Percentiles rank a stretch among this genome's conserved stretches.
Conservation (phyloP, 148 eudicot species). For the Diospyros lotus region DNA sequence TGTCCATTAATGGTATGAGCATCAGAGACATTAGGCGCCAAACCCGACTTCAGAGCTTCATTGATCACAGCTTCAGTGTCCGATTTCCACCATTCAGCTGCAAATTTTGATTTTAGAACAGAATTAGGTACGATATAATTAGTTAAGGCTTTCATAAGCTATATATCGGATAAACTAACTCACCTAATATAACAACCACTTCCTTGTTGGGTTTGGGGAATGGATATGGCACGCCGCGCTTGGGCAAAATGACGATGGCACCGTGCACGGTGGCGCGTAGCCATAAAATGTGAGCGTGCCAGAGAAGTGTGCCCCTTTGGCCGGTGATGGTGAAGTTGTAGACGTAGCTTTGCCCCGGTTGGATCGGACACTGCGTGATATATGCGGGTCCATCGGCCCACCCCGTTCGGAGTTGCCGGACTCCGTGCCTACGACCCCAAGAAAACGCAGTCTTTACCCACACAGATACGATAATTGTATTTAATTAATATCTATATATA, state of each 20-base stretch:
- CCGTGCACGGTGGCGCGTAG: slow-evolving; percentile 65
- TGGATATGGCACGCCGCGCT: slow-evolving; percentile 48
- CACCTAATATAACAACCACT: slow-evolving; percentile 36
- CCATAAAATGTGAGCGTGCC: slow-evolving; percentile 78
- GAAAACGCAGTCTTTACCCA: too few species aligned
- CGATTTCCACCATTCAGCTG: slow-evolving; percentile 76
- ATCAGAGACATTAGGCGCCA: slow-evolving; percentile 57
- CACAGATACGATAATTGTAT: too few species aligned
- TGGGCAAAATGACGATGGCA: slow-evolving; percentile 56
- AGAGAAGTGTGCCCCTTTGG: slow-evolving; percentile 69
- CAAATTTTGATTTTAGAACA: not conserved
- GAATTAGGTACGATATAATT: not conserved
- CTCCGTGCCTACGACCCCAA: slow-evolving; percentile 44
- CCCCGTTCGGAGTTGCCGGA: slow-evolving; percentile 55
- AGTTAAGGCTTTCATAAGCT: too few species aligned
- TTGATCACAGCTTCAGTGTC: slow-evolving; percentile 53
- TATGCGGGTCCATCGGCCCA: slow-evolving; percentile 78
- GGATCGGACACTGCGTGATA: slow-evolving; percentile 68
- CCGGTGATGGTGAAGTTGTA: slow-evolving; percentile 58
- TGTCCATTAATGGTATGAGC: slow-evolving; percentile 76
- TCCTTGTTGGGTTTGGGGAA: slow-evolving; percentile 52
- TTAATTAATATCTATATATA: too few species aligned
- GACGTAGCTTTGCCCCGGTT: slow-evolving; percentile 42
- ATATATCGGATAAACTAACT: not conserved
- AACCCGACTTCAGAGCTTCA: slow-evolving; percentile 41